A percentile compares a stretch with the other conserved stretches of the same genome.
These are phyloP conservation scores for Aspergillus mulundensis DNA, from an alignment of 495 filamentous ascomycete species.

Conservation along the genomic window DNA sequence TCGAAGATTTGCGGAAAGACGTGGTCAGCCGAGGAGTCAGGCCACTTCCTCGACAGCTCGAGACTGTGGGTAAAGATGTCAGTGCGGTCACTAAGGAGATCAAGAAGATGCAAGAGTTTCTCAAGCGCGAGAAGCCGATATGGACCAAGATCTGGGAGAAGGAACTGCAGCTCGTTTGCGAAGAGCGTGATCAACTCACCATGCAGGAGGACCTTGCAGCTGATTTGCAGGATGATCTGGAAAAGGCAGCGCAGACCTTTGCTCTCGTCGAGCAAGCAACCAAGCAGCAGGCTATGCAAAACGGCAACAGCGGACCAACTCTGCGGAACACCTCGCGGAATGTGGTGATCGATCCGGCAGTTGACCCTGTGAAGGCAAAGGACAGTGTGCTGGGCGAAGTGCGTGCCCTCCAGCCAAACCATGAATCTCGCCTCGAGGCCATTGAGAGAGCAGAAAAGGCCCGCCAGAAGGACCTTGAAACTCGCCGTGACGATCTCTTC, in stretches of 20 bases:
- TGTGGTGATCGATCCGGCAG: conserved; percentile 58
- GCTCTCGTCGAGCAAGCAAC: conserved; percentile 93
- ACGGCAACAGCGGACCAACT: conserved; percentile 36
- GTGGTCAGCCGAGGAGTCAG: conserved; percentile 91
- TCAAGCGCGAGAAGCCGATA: conserved; percentile 84
- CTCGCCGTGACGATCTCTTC: conserved; percentile 69
- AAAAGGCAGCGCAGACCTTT: conserved; percentile 90
- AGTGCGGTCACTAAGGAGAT: conserved; percentile 75
- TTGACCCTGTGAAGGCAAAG: conserved; percentile 78
- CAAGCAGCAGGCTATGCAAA: conserved; percentile 85
- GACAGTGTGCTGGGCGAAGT: conserved; percentile 92
- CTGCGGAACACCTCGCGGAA: conserved; percentile 54
- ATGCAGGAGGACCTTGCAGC: conserved; percentile 91
- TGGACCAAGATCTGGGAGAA: conserved; percentile 99
- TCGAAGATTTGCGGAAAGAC: conserved; percentile 96
- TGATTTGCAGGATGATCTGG: conserved; percentile 90
- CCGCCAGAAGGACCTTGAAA: conserved; percentile 81
- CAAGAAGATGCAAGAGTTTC: conserved; percentile 91
- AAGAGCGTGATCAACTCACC: conserved; percentile 87
- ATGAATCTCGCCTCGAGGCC: conserved; percentile 86
- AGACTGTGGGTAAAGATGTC: conserved; percentile 82
- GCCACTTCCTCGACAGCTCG: conserved; percentile 86
- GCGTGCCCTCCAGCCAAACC: conserved; percentile 88
- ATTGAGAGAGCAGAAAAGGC: conserved; percentile 93
- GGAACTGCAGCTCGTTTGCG: conserved; percentile 89